Base-by-base conservation (phyloP, 2,329 filamentous ascomycete species). In the Alternaria panax region DNA sequence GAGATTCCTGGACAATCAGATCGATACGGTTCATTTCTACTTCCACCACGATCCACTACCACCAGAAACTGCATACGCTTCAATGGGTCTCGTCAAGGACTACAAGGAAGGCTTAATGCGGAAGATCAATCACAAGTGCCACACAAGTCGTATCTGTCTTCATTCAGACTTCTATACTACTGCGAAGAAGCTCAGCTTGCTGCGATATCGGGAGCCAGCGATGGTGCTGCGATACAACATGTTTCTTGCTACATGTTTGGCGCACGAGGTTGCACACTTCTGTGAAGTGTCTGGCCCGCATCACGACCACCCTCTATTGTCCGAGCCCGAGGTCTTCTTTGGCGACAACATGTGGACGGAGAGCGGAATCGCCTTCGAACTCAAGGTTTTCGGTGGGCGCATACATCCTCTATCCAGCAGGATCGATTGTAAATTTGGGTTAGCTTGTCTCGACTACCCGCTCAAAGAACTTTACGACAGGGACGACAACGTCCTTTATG, bases 181-280 rank as follows among this genome's bases (percentile, higher is more conserved):
- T 2, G 77, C 77, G 11, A 78, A 77, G 62, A 77, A 77, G 50
- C 66, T 79, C 16, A 77, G 74, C 54, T 18, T 77, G 1, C 41
- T 79, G 27, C 71, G 70, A 36, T 78, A 75, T 55, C 74, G 75
- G 16, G 77, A 79, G 32, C 77, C 76, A 7, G 76, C 75, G 4
- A 78, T 78, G 76, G 77, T 79, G 0, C 51, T 80, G 22, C 75
- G 78, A 12, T 80, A 78, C 68, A 78, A 79, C 41, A 66, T 80
- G 30, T 79, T 79, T 53, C 65, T 79, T 2, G 77, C 77, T 11
- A 72, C 77, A 7, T 78, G 75, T 41, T 60, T 80, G 7, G 69
- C 69, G 5, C 78, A 80, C 41, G 78, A 80, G 59, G 69, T 80
- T 55, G 76, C 78, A 30, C 78, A 80, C 59, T 79, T 79, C 63